Evolutionary conservation across 2,329 filamentous ascomycete genomes (phyloP).

Genomic region (Fusarium buharicum): DNA sequence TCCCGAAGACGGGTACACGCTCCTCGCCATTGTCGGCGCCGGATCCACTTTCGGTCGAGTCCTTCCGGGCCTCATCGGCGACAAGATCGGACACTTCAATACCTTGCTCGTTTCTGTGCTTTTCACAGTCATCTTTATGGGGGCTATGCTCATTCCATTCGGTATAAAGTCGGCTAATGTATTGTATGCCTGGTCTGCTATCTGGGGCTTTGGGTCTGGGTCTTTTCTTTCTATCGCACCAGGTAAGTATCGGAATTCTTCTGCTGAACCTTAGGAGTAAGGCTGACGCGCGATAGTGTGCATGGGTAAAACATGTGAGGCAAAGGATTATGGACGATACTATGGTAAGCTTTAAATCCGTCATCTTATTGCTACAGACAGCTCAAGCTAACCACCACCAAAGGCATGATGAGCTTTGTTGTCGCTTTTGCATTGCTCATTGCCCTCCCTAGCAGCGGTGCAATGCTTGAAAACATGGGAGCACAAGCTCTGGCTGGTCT

Average conservation of each 20-base stretch:
- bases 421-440: constrained; percentile 58
- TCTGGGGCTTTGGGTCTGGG: constrained; percentile 62
- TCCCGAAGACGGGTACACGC: constrained; percentile 54
- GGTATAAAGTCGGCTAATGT: constrained; percentile 52
- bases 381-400: constrained; percentile 3
- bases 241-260: constrained; percentile 20
- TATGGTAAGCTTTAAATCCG: constrained; percentile 40
- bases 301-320: constrained; percentile 57
- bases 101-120: constrained; percentile 35
- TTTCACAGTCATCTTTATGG: constrained; percentile 55
- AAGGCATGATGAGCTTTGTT: constrained; percentile 59
- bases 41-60: constrained; percentile 56
- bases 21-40: constrained; percentile 57
- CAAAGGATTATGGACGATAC: constrained; percentile 59
- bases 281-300: constrained; percentile 50
- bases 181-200: constrained; percentile 56
- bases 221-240: constrained; percentile 57
- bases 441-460: constrained; percentile 57
- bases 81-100: constrained; percentile 59
- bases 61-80: constrained; percentile 56
- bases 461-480: constrained; percentile 58
- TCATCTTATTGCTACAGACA: background rate
- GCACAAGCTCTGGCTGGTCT: constrained; percentile 58
- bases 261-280: accelerated
- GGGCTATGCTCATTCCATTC: constrained; percentile 57